Evolutionary conservation across 78 protist species (phyloP).

Genomic region (Trichosphaerium sp.): DNA sequence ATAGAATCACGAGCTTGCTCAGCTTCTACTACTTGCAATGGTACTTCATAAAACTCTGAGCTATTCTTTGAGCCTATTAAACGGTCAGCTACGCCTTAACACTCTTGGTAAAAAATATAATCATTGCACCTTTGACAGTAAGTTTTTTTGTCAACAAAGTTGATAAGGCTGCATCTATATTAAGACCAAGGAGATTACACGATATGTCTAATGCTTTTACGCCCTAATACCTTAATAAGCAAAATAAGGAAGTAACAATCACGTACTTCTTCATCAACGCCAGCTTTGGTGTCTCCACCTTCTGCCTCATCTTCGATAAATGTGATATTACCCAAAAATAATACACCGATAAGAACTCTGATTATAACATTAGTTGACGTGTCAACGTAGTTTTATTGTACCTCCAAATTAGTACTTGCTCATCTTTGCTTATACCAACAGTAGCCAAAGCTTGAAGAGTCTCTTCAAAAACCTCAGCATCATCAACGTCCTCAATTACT

Average conservation of each 20-base stretch:
- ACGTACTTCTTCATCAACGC: slow-evolving; percentile 3
- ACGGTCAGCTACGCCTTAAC: too few species aligned
- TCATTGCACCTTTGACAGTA: too few species aligned
- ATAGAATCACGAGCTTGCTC: slow-evolving; percentile 38
- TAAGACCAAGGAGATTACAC: too few species aligned
- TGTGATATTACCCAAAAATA: slow-evolving; percentile 54
- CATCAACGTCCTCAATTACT: slow-evolving; percentile 39
- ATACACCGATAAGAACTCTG: slow-evolving; percentile 25
- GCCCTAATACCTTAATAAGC: too few species aligned
- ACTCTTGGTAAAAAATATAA: too few species aligned
- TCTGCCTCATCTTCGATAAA: slow-evolving; percentile 28
- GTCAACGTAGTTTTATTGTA: slow-evolving; percentile 30
- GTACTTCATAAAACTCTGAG: slow-evolving; percentile 29
- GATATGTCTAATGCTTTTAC: too few species aligned
- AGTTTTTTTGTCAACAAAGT: too few species aligned
- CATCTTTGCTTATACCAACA: slow-evolving; percentile 22
- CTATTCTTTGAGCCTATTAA: too few species aligned
- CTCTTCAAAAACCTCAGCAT: slow-evolving; percentile 12
- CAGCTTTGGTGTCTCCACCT: neutral
- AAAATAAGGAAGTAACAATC: too few species aligned
- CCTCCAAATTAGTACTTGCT: slow-evolving; percentile 19
- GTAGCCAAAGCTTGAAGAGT: slow-evolving; percentile 46
- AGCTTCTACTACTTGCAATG: slow-evolving; percentile 29
- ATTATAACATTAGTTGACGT: slow-evolving; percentile 22
- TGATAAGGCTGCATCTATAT: too few species aligned